These are phyloP conservation scores for Mycena olivaceomarginata DNA, from an alignment of 768 basidiomycete species.

Conservation along the genomic window DNA sequence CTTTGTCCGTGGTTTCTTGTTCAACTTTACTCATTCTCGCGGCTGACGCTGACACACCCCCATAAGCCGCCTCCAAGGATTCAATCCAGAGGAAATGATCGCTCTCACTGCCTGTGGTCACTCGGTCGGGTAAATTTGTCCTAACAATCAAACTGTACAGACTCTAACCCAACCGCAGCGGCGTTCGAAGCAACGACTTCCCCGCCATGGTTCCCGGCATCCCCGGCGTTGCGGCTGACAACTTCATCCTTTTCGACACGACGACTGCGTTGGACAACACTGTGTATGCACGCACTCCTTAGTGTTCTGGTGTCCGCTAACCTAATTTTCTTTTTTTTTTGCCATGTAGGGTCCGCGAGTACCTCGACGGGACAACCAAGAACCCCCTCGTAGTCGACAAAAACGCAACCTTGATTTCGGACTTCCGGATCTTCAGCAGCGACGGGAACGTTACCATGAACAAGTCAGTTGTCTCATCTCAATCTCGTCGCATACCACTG, in stretches of 20 bases:
- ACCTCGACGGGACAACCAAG: conserved; percentile 60
- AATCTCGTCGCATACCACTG: conserved; percentile 16
- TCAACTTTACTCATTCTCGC: conserved; percentile 10
- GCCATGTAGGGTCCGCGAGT: conserved; percentile 59
- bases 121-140: conserved; percentile 32
- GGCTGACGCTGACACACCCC: conserved; percentile 15
- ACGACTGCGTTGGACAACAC: conserved; percentile 63
- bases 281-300: conserved; percentile 53
- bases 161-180: conserved; percentile 17
- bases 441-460: conserved; percentile 64
- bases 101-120: conserved; percentile 38
- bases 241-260: conserved; percentile 57
- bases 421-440: conserved; percentile 62
- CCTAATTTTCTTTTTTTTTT: not conserved
- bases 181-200: conserved; percentile 37
- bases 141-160: not conserved
- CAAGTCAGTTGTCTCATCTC: conserved; percentile 49
- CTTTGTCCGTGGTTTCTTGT: conserved; percentile 30
- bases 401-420: conserved; percentile 55
- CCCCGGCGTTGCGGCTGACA: conserved; percentile 21
- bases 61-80: conserved; percentile 35
- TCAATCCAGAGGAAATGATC: conserved; percentile 37
- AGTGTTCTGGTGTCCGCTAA: conserved; percentile 35
- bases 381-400: conserved; percentile 60
- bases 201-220: conserved; percentile 34